Percentiles rank a stretch among this genome's conserved stretches.
Conservation (phyloP, 1,284 basidiomycete genomes). For the Sporisorium iseilematis-ciliati region DNA sequence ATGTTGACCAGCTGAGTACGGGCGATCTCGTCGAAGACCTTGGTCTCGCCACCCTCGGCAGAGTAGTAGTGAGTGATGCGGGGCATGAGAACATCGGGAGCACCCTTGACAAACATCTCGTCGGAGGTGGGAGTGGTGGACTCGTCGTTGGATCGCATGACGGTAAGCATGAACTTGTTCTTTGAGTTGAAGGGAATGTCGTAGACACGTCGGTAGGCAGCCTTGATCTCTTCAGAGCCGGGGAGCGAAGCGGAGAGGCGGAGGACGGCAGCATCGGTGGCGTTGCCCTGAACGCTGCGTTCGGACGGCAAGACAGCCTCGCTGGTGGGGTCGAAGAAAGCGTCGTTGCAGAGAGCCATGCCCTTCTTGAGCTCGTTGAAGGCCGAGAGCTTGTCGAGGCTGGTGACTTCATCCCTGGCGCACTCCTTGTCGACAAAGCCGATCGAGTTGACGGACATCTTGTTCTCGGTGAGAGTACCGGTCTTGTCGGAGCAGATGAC, state of each 20-base stretch:
- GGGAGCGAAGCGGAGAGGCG: slow-evolving; percentile 74
- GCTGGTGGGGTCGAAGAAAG: slow-evolving; percentile 73
- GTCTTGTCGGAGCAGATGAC: slow-evolving; percentile 81
- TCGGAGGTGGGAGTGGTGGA: slow-evolving; percentile 61
- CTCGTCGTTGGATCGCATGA: slow-evolving; percentile 66
- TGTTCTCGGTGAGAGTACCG: slow-evolving; percentile 79
- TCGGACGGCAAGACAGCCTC: slow-evolving; percentile 21
- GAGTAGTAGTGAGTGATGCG: slow-evolving; percentile 61
- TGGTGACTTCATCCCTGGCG: slow-evolving; percentile 30
- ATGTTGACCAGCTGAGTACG: slow-evolving; percentile 33
- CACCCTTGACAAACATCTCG: slow-evolving; percentile 60
- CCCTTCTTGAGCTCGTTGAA: slow-evolving; percentile 70
- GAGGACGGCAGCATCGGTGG: slow-evolving; percentile 77
- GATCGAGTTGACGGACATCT: slow-evolving; percentile 71
- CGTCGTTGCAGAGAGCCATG: slow-evolving; percentile 76
- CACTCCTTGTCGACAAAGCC: slow-evolving; percentile 68
- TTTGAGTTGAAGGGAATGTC: slow-evolving; percentile 75
- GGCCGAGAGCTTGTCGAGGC: slow-evolving; percentile 29
- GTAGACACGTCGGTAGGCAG: slow-evolving; percentile 70
- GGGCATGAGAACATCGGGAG: slow-evolving; percentile 70
- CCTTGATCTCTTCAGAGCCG: slow-evolving; percentile 65
- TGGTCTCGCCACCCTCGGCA: slow-evolving; percentile 30
- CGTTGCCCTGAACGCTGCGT: slow-evolving; percentile 75
- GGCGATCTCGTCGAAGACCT: slow-evolving; percentile 23
- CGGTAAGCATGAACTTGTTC: slow-evolving; percentile 78